phyloP scores from a whole-genome alignment of 768 basidiomycete genomes.

The Rickenella mellea region DNA sequence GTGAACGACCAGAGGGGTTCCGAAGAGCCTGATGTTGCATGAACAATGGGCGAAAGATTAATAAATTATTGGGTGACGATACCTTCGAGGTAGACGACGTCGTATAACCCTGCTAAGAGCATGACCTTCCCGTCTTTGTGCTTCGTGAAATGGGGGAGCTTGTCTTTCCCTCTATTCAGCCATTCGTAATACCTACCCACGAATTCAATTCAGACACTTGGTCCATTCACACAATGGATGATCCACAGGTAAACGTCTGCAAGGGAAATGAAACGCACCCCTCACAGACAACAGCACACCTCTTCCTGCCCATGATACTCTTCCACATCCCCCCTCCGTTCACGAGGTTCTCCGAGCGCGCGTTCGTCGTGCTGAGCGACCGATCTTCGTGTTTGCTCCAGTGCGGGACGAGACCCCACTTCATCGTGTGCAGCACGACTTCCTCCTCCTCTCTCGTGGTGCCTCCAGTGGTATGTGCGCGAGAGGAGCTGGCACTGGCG shows the following conservation, averaged over 20 bases:
- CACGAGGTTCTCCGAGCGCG: constrained; percentile 72
- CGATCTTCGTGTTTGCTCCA: constrained; percentile 73
- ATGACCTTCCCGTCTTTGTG: constrained; percentile 54
- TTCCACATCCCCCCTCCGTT: constrained; percentile 81
- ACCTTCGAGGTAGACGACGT: constrained; percentile 62
- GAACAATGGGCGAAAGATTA: too few relatives aligned
- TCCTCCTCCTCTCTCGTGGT: neutral
- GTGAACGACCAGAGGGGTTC: constrained; percentile 72
- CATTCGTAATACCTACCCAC: constrained; percentile 85
- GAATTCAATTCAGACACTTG: too few relatives aligned
- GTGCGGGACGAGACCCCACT: constrained; percentile 84
- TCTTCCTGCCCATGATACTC: constrained; percentile 66
- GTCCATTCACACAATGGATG: too few relatives aligned
- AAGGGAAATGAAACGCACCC: constrained; percentile 34
- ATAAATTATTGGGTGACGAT: neutral
- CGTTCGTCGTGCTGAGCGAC: constrained; percentile 79
- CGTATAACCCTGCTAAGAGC: constrained; percentile 86
- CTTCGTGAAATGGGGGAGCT: constrained; percentile 75
- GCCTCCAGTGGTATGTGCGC: too few relatives aligned
- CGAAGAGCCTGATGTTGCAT: constrained; percentile 32
- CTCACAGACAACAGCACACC: constrained; percentile 79
- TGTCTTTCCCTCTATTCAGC: constrained; percentile 74
- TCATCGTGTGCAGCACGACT: constrained; percentile 65
- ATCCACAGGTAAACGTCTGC: neutral
- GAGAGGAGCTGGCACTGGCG: too few relatives aligned